Evolutionary conservation across 2,329 filamentous ascomycete genomes (phyloP).

Genomic region (Remersonia thermophila): DNA sequence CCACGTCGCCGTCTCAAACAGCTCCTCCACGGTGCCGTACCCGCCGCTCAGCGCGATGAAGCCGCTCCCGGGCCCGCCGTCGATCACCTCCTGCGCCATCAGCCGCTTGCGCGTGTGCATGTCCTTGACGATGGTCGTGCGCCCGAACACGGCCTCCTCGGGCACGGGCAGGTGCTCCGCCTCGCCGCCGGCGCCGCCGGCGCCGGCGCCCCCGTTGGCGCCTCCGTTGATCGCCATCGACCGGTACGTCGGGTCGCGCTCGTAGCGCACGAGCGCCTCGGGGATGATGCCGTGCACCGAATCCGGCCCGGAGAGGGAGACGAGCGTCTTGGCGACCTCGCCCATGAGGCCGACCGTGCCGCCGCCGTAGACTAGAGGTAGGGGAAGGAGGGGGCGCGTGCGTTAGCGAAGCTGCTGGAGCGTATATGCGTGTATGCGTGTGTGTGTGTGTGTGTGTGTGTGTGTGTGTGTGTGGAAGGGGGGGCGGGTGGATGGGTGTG

Average conservation of each 20-base stretch:
- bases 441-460: too few species aligned
- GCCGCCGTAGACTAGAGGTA: slow-evolving; percentile 72
- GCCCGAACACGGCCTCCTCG: slow-evolving; percentile 57
- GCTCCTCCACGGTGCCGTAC: slow-evolving; percentile 91
- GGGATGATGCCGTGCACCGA: slow-evolving; percentile 92
- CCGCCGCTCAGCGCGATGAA: slow-evolving; percentile 85
- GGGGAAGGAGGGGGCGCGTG: slow-evolving; percentile 3
- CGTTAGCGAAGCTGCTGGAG: slow-evolving; percentile 1
- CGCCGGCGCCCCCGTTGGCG: background rate
- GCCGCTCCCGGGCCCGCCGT: slow-evolving; percentile 68
- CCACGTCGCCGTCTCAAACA: slow-evolving; percentile 86
- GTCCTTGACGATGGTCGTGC: slow-evolving; percentile 78
- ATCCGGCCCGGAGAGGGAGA: slow-evolving; percentile 65
- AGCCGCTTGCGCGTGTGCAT: slow-evolving; percentile 94
- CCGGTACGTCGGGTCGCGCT: slow-evolving; percentile 50
- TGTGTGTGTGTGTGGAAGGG: too few species aligned
- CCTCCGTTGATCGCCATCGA: slow-evolving; percentile 27
- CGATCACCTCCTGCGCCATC: slow-evolving; percentile 82
- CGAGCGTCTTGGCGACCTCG: slow-evolving; percentile 76
- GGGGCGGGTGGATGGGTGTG: too few species aligned
- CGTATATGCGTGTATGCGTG: too few species aligned
- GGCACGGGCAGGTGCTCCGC: slow-evolving; percentile 39
- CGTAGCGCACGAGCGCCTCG: slow-evolving; percentile 65
- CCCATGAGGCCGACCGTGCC: slow-evolving; percentile 95
- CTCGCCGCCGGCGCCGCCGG: slow-evolving; percentile 19